These are phyloP conservation scores for Saccharomyces hybrid DNA, from an alignment of 1,139 yeast genomes.

Conservation along the genomic window DNA sequence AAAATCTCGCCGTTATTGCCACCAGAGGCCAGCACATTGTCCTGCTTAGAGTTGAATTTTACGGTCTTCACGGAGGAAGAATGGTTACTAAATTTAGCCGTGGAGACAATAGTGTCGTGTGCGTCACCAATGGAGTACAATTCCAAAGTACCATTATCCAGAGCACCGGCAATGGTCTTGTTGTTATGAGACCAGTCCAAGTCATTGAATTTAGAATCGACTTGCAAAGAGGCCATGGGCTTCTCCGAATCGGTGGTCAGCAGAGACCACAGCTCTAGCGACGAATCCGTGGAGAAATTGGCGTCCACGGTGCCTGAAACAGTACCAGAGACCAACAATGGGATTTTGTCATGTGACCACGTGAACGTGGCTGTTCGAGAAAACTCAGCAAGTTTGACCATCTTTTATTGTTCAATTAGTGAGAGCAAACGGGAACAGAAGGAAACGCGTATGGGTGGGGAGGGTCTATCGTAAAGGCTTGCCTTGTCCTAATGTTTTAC, in stretches of 20 bases:
- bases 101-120: constrained; percentile 41
- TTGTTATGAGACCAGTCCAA: constrained; percentile 74
- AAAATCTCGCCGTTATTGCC: constrained; percentile 81
- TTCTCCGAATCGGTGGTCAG: constrained; percentile 37
- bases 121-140: constrained; percentile 54
- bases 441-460: not conserved
- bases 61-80: constrained; percentile 65
- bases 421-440: constrained; percentile 3
- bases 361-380: constrained; percentile 87
- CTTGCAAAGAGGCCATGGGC: constrained; percentile 52
- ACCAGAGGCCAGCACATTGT: constrained; percentile 73
- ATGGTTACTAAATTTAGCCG: constrained; percentile 53
- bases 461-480: not conserved
- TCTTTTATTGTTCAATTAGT: constrained; percentile 22
- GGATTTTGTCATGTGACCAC: constrained; percentile 77
- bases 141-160: constrained; percentile 74
- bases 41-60: constrained; percentile 70
- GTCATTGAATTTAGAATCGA: constrained; percentile 56
- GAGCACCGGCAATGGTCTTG: constrained; percentile 78
- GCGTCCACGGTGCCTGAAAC: constrained; percentile 93
- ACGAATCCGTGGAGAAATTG: constrained; percentile 70
- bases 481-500: not conserved
- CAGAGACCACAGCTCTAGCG: constrained; percentile 73
- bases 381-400: constrained; percentile 83
- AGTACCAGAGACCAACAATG: constrained; percentile 80